Conservation (phyloP, 2,329 filamentous ascomycete species). For the Neurospora crassa region DNA sequence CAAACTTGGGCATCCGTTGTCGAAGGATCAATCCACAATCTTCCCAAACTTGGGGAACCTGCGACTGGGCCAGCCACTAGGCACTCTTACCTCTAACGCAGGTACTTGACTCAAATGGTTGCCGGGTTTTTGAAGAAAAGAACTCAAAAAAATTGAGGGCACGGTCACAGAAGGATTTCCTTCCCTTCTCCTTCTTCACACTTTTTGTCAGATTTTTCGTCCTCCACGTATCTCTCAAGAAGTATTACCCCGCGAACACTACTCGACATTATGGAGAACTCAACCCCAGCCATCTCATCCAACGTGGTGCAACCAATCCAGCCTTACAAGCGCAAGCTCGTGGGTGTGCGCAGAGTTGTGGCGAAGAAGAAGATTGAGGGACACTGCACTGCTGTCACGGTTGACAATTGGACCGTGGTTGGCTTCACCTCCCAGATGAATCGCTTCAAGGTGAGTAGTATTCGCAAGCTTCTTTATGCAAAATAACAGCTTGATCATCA, state of each 20-base stretch:
- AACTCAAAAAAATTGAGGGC: not conserved
- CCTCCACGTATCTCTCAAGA: not conserved
- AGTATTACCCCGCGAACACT: not conserved
- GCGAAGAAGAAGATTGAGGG: not conserved
- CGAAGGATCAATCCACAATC: not conserved
- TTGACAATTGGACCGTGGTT: not conserved
- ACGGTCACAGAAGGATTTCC: not conserved
- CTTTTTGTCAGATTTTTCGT: not conserved
- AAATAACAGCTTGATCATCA: not conserved
- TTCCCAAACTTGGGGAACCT: not conserved
- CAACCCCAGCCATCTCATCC: not conserved
- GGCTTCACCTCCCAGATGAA: not conserved
- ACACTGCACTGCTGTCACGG: not conserved
- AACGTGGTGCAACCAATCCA: not conserved
- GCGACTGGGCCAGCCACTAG: not conserved
- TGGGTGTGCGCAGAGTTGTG: conserved; percentile 19
- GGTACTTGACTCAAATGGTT: not conserved
- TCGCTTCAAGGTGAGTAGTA: not conserved
- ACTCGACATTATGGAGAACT: not conserved
- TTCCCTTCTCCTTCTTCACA: not conserved
- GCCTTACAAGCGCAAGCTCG: conserved; percentile 22
- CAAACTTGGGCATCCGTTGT: not conserved
- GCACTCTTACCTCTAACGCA: not conserved
- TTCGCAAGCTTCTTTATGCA: not conserved
- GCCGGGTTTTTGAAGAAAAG: not conserved